A percentile compares a stretch with the other conserved stretches of the same genome.
phyloP scores from a whole-genome alignment of 805 yeast species.

The Cephaloascus albidus region DNA sequence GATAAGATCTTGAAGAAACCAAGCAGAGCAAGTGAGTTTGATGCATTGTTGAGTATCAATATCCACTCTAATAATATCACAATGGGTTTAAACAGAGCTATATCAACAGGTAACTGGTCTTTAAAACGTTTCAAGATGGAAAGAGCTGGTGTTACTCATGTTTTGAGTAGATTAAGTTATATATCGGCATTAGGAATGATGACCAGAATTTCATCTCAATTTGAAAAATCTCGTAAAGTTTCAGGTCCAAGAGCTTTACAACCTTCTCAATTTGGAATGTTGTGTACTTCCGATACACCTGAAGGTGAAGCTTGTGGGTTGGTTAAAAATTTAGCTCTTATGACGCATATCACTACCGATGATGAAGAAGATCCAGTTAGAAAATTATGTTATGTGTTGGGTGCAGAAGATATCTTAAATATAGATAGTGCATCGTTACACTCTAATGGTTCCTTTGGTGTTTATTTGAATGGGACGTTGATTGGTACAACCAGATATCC shows the following conservation, averaged over 20 bases:
- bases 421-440: slow-evolving; percentile 82
- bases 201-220: slow-evolving; percentile 99
- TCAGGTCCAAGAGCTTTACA: slow-evolving; percentile 98
- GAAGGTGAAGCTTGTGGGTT: slow-evolving; percentile 99
- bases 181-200: slow-evolving; percentile 97
- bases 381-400: slow-evolving; percentile 68
- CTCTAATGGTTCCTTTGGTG: slow-evolving; percentile 68
- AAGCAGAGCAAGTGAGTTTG: slow-evolving; percentile 89
- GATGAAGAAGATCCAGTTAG: slow-evolving; percentile 89
- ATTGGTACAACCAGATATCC: slow-evolving; percentile 88
- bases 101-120: slow-evolving; percentile 98
- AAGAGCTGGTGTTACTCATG: slow-evolving; percentile 98
- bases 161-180: slow-evolving; percentile 80
- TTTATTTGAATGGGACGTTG: slow-evolving; percentile 88
- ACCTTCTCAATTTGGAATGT: slow-evolving; percentile 98
- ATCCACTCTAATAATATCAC: slow-evolving; percentile 91
- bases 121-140: slow-evolving; percentile 98
- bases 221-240: slow-evolving; percentile 94
- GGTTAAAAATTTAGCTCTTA: slow-evolving; percentile 90
- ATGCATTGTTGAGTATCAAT: slow-evolving; percentile 81
- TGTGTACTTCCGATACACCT: slow-evolving; percentile 97
- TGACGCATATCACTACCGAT: slow-evolving; percentile 98
- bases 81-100: slow-evolving; percentile 90
- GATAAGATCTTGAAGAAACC: slow-evolving; percentile 93
- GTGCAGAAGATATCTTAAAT: slow-evolving; percentile 79